Base-by-base conservation (phyloP, 306 rosid genomes). In the Crataegus laevigata region DNA sequence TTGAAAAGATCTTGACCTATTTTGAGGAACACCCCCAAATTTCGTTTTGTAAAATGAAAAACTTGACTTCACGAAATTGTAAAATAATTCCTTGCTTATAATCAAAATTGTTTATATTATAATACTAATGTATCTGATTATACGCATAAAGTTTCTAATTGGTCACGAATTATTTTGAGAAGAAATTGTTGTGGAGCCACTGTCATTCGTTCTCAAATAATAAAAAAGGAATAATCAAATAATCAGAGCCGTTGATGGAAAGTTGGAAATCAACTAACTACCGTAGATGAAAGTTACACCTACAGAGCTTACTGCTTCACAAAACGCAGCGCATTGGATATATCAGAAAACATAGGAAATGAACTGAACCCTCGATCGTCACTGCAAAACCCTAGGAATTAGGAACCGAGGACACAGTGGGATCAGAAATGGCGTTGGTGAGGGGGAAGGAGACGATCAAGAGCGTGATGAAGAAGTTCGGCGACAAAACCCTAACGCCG, bases 381-480 rank as follows among this genome's bases (percentile, higher is more conserved):
- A 14, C 69, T 11, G 60, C 6, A 58, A 72, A 61, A 61, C 59
- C 77, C 77, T 58, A 73, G 21, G 54, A 50, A 17, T 50, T 50
- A 24, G 47, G 45, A 42, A 22, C 12, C 38, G 29, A 58, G 60
- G 40, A 11, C 17, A 12, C 15, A 40, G 50, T 43, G 62, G 21
- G 43, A 1, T 24, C 61, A 57, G 75, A 77, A 82, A 91, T 94
- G 97, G 91, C 98, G 38, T 83, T 83, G 21, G 21, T 50, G 55
- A 89, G 96, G 81, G 96, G 96, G 73, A 92, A 75, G 80, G 96
- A 87, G 81, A 90, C 90, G 84, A 86, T 94, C 93, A 94, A 90
- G 88, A 90, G 82, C 77, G 70, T 94, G 65, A 65, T 85, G 66
- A 90, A 83, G 82, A 90, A 84, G 61, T 86, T 91, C 43, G 91